These are phyloP conservation scores for Alternaria sp. DNA, from an alignment of 2,329 filamentous ascomycete species.

Conservation along the genomic window DNA sequence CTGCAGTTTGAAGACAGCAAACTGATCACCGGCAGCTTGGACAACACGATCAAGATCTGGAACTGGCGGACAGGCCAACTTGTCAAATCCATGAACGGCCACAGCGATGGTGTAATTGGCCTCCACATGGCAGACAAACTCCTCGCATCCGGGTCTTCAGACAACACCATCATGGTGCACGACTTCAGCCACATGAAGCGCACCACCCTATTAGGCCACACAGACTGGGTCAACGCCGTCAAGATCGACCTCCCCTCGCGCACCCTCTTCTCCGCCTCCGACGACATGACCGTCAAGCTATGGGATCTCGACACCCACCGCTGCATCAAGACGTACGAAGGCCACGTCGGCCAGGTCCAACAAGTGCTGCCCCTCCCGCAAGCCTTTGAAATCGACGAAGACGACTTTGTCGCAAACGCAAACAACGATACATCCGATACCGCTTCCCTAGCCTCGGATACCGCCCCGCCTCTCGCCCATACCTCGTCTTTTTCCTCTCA, in stretches of 20 bases:
- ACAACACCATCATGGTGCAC: constrained; percentile 90
- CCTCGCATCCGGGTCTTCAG: constrained; percentile 86
- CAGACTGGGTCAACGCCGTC: constrained; percentile 97
- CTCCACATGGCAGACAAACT: constrained; percentile 86
- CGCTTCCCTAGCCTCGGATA: constrained; percentile 44
- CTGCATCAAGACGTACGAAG: constrained; percentile 79
- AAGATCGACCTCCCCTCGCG: constrained; percentile 81
- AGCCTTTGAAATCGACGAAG: constrained; percentile 88
- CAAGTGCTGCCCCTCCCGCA: constrained; percentile 83
- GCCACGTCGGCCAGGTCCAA: constrained; percentile 94
- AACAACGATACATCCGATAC: constrained; percentile 60
- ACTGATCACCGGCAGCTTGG: constrained; percentile 87
- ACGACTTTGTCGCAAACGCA: constrained; percentile 58
- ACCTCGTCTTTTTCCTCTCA: constrained; percentile 12
- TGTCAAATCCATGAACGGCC: constrained; percentile 79
- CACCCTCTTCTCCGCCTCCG: constrained; percentile 90
- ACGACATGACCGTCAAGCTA: constrained; percentile 88
- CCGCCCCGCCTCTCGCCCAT: constrained; percentile 10
- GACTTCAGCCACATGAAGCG: constrained; percentile 85
- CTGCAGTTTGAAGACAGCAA: constrained; percentile 93
- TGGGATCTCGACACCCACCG: constrained; percentile 89
- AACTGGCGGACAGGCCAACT: constrained; percentile 93
- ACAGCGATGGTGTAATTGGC: constrained; percentile 82
- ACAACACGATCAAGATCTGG: constrained; percentile 90
- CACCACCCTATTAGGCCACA: constrained; percentile 81